A percentile compares a stretch with the other conserved stretches of the same genome.
phyloP scores from a whole-genome alignment of 768 basidiomycete genomes.

The Ephemerocybe angulata region DNA sequence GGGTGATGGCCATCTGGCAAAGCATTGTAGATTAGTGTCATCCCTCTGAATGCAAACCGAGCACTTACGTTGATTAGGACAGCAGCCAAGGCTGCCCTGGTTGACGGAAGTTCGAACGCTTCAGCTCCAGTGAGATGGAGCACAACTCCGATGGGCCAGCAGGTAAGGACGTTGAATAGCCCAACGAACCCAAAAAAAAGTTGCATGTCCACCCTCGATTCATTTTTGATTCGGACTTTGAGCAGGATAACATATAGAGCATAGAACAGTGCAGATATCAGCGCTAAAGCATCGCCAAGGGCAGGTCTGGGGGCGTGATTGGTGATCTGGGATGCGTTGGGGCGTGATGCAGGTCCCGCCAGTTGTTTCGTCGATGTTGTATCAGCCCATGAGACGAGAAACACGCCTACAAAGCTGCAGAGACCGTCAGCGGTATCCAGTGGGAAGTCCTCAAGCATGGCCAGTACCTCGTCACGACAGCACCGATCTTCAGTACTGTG shows the following conservation, averaged over 20 bases:
- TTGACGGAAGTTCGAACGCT: slow-evolving; percentile 65
- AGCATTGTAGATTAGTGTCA: neutral
- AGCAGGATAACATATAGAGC: slow-evolving; percentile 85
- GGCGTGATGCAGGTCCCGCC: slow-evolving; percentile 15
- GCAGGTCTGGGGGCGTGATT: slow-evolving; percentile 18
- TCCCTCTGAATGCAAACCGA: neutral
- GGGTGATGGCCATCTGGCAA: slow-evolving; percentile 74
- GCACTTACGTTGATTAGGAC: slow-evolving; percentile 38
- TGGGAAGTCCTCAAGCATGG: neutral
- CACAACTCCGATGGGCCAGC: slow-evolving; percentile 75
- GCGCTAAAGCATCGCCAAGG: slow-evolving; percentile 74
- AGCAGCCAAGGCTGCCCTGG: slow-evolving; percentile 33
- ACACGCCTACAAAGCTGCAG: slow-evolving; percentile 60
- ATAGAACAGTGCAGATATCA: slow-evolving; percentile 86
- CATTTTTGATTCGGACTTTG: slow-evolving; percentile 79
- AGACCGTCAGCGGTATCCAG: neutral
- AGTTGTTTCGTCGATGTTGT: slow-evolving; percentile 34
- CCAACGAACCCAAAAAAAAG: slow-evolving; percentile 95
- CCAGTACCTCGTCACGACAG: slow-evolving; percentile 74
- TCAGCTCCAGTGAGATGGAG: slow-evolving; percentile 75
- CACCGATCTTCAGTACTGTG: slow-evolving; percentile 65
- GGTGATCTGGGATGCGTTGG: slow-evolving; percentile 11
- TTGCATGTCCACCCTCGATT: slow-evolving; percentile 88
- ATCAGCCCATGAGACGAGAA: slow-evolving; percentile 88
- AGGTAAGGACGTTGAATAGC: slow-evolving; percentile 71